Percentiles rank a stretch among this genome's conserved stretches.
phyloP scores from a whole-genome alignment of 345 rosid species.

The Erysimum cheiranthoides region DNA sequence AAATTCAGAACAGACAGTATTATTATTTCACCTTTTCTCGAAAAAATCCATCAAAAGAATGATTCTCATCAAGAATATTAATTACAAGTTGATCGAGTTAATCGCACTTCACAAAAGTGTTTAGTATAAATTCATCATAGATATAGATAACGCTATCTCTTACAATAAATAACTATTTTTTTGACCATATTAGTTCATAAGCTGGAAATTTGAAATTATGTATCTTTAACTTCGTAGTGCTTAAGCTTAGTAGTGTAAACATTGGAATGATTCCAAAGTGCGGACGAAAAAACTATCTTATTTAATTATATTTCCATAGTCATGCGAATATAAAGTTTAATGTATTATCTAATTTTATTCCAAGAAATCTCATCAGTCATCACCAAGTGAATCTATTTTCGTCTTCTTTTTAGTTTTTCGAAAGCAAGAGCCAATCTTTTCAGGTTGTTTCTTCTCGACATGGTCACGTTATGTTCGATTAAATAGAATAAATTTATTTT shows the following conservation, averaged over 20 bases:
- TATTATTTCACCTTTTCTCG: constrained; percentile 1
- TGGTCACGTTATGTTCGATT: constrained; percentile 2
- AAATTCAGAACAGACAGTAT: constrained; percentile 18
- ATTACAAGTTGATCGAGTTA: constrained; percentile 17
- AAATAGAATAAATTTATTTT: background rate
- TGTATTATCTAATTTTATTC: background rate
- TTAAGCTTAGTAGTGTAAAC: background rate
- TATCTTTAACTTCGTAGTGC: background rate
- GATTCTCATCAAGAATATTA: constrained; percentile 30
- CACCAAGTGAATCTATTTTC: background rate
- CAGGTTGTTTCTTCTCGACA: background rate
- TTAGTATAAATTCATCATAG: constrained; percentile 15
- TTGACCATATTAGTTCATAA: background rate
- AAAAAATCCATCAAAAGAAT: constrained; percentile 17
- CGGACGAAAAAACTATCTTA: background rate
- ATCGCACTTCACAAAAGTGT: constrained; percentile 1
- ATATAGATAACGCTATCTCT: constrained; percentile 26
- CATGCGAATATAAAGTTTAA: background rate
- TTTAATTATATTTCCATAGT: background rate
- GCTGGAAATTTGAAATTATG: background rate
- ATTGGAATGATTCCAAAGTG: background rate
- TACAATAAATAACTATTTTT: constrained; percentile 2
- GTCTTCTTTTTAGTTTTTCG: background rate
- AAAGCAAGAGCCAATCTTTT: background rate
- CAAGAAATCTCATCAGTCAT: background rate